phyloP scores from a whole-genome alignment of 2,329 filamentous ascomycete genomes.

The Colletotrichum viniferum region DNA sequence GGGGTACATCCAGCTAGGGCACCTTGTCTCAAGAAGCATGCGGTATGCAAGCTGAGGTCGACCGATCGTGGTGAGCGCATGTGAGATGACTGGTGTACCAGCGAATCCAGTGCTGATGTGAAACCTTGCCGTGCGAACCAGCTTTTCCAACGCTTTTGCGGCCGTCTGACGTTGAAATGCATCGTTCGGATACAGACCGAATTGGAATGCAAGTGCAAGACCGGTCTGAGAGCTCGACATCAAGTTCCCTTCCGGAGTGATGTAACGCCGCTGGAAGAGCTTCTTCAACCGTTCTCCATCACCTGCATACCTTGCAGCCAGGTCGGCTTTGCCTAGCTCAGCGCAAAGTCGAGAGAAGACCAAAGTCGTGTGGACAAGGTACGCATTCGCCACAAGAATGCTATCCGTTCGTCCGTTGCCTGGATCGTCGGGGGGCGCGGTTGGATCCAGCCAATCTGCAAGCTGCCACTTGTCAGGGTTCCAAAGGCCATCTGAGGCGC shows the following conservation, averaged over 20 bases:
- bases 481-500: slow-evolving; percentile 13
- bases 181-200: not conserved
- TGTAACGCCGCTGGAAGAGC: slow-evolving; percentile 8
- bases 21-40: slow-evolving; percentile 39
- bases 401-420: slow-evolving; percentile 4
- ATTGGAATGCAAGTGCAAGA: slow-evolving; percentile 10
- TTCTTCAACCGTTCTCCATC: not conserved
- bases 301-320: not conserved
- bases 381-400: slow-evolving; percentile 7
- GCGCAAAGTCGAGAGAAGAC: not conserved
- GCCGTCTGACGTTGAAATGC: not conserved
- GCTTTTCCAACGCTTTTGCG: not conserved
- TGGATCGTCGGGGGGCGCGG: slow-evolving; percentile 11
- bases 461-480: slow-evolving; percentile 12
- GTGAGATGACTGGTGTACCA: slow-evolving; percentile 8
- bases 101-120: slow-evolving; percentile 13
- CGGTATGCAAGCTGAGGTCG: slow-evolving; percentile 32
- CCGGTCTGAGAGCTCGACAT: slow-evolving; percentile 13
- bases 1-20: slow-evolving; percentile 42
- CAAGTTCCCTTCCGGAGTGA: slow-evolving; percentile 10
- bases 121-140: slow-evolving; percentile 10
- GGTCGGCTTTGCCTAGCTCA: not conserved
- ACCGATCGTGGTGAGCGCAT: slow-evolving; percentile 9
- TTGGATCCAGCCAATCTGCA: slow-evolving; percentile 15
- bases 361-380: slow-evolving; percentile 1